Conservation (phyloP, 2,329 filamentous ascomycete species). For the Emergomyces pasteurianus region DNA sequence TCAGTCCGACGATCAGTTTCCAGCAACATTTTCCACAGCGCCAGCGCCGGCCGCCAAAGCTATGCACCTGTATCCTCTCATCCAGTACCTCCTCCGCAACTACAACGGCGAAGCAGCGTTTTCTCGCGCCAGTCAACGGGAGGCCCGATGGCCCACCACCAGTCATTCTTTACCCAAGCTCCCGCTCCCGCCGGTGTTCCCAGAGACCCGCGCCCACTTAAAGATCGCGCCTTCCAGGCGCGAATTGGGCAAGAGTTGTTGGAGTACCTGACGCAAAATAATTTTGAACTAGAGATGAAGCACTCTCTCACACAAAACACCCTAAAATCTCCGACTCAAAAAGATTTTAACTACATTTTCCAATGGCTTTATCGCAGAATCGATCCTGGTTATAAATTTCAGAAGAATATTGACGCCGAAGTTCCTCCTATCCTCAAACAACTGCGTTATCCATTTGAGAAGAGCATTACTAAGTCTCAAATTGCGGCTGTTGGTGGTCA, state of each 20-base stretch:
- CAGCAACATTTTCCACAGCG: slow-evolving; percentile 48
- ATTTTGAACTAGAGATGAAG: slow-evolving; percentile 97
- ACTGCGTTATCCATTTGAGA: slow-evolving; percentile 86
- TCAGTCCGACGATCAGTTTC: slow-evolving; percentile 74
- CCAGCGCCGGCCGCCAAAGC: slow-evolving; percentile 55
- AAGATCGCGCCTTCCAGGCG: slow-evolving; percentile 66
- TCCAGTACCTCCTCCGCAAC: slow-evolving; percentile 30
- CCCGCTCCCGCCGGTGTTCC: slow-evolving; percentile 72
- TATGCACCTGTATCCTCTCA: slow-evolving; percentile 50
- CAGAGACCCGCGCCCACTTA: slow-evolving; percentile 73
- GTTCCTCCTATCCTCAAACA: slow-evolving; percentile 88
- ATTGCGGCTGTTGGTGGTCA: slow-evolving; percentile 90
- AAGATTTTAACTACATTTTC: slow-evolving; percentile 97
- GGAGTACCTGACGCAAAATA: slow-evolving; percentile 84
- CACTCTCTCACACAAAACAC: slow-evolving; percentile 83
- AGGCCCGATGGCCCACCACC: slow-evolving; percentile 60
- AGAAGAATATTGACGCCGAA: slow-evolving; percentile 90
- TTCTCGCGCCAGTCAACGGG: slow-evolving; percentile 59
- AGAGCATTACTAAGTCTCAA: slow-evolving; percentile 91
- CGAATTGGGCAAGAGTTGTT: slow-evolving; percentile 79
- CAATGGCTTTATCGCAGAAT: slow-evolving; percentile 96
- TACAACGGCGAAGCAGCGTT: slow-evolving; percentile 67
- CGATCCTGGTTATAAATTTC: slow-evolving; percentile 84
- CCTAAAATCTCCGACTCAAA: slow-evolving; percentile 88
- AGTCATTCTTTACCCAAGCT: slow-evolving; percentile 82